These are phyloP conservation scores for Teratosphaeria epicoccoides DNA, from an alignment of 2,329 filamentous ascomycete species.

Conservation along the genomic window DNA sequence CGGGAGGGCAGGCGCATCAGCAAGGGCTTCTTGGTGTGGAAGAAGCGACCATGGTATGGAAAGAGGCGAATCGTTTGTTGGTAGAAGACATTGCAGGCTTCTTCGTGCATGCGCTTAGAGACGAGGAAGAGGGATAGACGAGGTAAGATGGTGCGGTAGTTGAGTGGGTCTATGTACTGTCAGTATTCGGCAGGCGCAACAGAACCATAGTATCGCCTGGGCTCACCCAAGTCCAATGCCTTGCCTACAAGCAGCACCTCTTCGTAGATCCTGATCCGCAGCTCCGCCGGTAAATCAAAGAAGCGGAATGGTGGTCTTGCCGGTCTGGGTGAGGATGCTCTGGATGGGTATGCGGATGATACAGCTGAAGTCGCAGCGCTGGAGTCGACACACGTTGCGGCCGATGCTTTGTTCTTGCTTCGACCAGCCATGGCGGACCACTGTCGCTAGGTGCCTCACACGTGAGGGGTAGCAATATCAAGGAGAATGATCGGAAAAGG, in stretches of 20 bases:
- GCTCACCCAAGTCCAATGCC: slow-evolving; percentile 49
- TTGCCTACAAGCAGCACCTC: slow-evolving; percentile 47
- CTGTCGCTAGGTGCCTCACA: slow-evolving; percentile 17
- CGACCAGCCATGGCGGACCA: slow-evolving; percentile 9
- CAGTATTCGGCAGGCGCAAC: not conserved
- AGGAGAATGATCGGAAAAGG: slow-evolving; percentile 1
- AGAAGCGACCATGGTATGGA: slow-evolving; percentile 52
- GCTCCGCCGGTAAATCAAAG: slow-evolving; percentile 56
- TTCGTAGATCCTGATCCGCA: slow-evolving; percentile 59
- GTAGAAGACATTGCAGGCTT: slow-evolving; percentile 58
- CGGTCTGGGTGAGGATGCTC: slow-evolving; percentile 14
- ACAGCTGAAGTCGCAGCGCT: slow-evolving; percentile 15
- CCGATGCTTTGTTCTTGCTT: not conserved
- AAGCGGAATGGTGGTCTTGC: slow-evolving; percentile 47
- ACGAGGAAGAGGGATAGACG: slow-evolving; percentile 50
- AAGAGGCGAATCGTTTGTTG: slow-evolving; percentile 56
- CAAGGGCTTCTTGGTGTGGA: slow-evolving; percentile 63
- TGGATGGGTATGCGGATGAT: slow-evolving; percentile 14
- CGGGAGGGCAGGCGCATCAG: slow-evolving; percentile 53
- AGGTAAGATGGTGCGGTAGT: slow-evolving; percentile 51
- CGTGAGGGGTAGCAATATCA: slow-evolving; percentile 3
- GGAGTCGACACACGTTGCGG: slow-evolving; percentile 6
- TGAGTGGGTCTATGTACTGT: slow-evolving; percentile 44
- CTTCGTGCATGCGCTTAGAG: slow-evolving; percentile 50
- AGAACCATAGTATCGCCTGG: not conserved